Evolutionary conservation across 2,329 filamentous ascomycete genomes (phyloP).

Genomic region (Pseudogymnoascus sp.): DNA sequence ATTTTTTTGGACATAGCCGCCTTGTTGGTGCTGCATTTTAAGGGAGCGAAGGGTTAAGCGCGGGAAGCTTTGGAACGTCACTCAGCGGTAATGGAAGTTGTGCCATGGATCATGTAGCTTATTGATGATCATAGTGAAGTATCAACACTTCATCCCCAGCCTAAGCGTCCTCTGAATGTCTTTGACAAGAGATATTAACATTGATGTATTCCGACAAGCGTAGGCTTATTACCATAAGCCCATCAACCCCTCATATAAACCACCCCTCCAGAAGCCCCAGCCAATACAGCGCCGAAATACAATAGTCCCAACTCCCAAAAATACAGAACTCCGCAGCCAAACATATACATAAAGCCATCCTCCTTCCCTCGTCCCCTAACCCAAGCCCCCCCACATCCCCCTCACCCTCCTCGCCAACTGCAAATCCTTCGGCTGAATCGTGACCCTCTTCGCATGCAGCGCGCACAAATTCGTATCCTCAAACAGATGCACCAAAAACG

Average conservation of each 20-base stretch:
- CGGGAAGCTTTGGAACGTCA: background rate
- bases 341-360: background rate
- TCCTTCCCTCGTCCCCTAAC: slow-evolving; percentile 28
- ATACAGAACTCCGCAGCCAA: background rate
- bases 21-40: background rate
- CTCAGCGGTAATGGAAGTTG: background rate
- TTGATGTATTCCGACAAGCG: background rate
- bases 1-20: slow-evolving; percentile 7
- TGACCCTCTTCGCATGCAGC: slow-evolving; percentile 92
- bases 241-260: background rate
- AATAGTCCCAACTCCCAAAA: background rate
- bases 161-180: background rate
- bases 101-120: background rate
- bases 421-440: slow-evolving; percentile 97
- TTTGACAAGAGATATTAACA: background rate
- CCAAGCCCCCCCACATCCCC: slow-evolving; percentile 66
- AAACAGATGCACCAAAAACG: slow-evolving; percentile 92
- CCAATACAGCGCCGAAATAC: background rate
- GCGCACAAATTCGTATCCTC: slow-evolving; percentile 94
- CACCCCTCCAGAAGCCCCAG: background rate
- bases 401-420: slow-evolving; percentile 78
- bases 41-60: slow-evolving; percentile 1
- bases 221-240: background rate
- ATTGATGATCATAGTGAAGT: background rate
- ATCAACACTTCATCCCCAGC: background rate